Percentiles rank a stretch among this genome's conserved stretches.
These are phyloP conservation scores for Vickermania ingenoplastis DNA, from an alignment of 208 protist genomes.

Conservation along the genomic window DNA sequence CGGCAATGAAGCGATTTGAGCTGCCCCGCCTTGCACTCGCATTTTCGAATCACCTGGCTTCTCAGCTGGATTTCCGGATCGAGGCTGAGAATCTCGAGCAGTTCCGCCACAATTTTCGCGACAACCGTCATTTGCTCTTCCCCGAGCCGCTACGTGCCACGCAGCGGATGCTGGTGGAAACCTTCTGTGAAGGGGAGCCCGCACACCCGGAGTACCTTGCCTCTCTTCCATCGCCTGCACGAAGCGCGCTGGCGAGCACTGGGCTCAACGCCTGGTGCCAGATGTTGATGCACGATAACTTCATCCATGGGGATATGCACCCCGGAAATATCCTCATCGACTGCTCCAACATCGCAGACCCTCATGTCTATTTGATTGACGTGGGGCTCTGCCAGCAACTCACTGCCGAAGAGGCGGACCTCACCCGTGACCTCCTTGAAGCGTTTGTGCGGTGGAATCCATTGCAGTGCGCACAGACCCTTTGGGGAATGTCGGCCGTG, in stretches of 20 bases:
- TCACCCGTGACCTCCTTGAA: conserved; percentile 72
- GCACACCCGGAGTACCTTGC: conserved; percentile 76
- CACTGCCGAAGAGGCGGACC: conserved; percentile 31
- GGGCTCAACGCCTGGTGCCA: conserved; percentile 90
- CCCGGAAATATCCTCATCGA: conserved; percentile 90
- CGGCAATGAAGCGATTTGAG: conserved; percentile 40
- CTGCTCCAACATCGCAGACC: conserved; percentile 56
- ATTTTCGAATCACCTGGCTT: conserved; percentile 75
- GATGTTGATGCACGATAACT: conserved; percentile 88
- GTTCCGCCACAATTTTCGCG: conserved; percentile 78
- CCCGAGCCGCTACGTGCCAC: conserved; percentile 76
- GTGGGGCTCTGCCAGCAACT: conserved; percentile 86
- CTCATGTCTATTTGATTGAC: conserved; percentile 78
- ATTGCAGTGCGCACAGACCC: conserved; percentile 37
- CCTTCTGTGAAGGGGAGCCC: conserved; percentile 73
- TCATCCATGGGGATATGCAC: conserved; percentile 90
- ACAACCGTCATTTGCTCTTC: conserved; percentile 71
- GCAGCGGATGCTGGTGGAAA: conserved; percentile 78
- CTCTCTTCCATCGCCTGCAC: conserved; percentile 56
- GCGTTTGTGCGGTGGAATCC: conserved; percentile 85
- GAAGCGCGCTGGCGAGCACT: conserved; percentile 70
- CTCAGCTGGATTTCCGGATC: conserved; percentile 86
- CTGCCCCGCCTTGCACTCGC: conserved; percentile 45
- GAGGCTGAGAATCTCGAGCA: conserved; percentile 78
- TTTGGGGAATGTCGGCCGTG: conserved; percentile 52